These are phyloP conservation scores for Diplodia intermedia DNA, from an alignment of 2,329 filamentous ascomycete species.

Conservation along the genomic window DNA sequence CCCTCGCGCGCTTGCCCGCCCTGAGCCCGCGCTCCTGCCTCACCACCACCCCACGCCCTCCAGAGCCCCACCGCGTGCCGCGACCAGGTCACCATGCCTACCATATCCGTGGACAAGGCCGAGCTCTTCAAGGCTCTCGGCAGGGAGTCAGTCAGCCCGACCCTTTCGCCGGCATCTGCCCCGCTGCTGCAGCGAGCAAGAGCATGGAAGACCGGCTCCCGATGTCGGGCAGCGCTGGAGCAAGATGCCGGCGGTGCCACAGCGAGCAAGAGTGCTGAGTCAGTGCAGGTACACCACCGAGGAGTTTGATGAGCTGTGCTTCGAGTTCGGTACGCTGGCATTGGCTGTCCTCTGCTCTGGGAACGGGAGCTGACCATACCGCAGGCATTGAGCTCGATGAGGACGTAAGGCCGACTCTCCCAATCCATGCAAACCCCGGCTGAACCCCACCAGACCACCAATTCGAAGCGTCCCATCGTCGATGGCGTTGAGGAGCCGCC, in stretches of 20 bases:
- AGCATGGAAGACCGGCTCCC: slow-evolving; percentile 1
- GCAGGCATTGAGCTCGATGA: slow-evolving; percentile 90
- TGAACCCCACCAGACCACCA: slow-evolving; percentile 63
- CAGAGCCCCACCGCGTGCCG: slow-evolving; percentile 27
- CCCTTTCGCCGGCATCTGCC: neutral
- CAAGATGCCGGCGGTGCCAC: neutral
- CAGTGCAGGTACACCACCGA: slow-evolving; percentile 78
- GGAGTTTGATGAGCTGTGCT: slow-evolving; percentile 96
- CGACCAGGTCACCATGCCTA: slow-evolving; percentile 77
- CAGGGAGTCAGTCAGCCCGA: slow-evolving; percentile 69
- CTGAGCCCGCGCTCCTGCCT: slow-evolving; percentile 18
- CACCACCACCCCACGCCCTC: slow-evolving; percentile 19
- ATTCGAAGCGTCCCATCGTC: slow-evolving; percentile 74
- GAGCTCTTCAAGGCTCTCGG: slow-evolving; percentile 92
- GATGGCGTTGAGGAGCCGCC: slow-evolving; percentile 84
- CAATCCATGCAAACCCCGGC: slow-evolving; percentile 10
- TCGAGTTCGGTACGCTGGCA: slow-evolving; percentile 77
- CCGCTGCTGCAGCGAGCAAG: slow-evolving; percentile 9
- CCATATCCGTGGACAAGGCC: slow-evolving; percentile 95
- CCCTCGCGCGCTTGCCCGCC: neutral
- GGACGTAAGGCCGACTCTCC: slow-evolving; percentile 62
- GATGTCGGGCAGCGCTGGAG: neutral
- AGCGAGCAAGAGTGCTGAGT: slow-evolving; percentile 18
- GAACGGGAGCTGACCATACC: slow-evolving; percentile 29
- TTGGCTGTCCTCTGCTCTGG: slow-evolving; percentile 13